A percentile compares a stretch with the other conserved stretches of the same genome.
Conservation (phyloP, 2,329 filamentous ascomycete species). For the Magnaporthiopsis rhizophila region DNA sequence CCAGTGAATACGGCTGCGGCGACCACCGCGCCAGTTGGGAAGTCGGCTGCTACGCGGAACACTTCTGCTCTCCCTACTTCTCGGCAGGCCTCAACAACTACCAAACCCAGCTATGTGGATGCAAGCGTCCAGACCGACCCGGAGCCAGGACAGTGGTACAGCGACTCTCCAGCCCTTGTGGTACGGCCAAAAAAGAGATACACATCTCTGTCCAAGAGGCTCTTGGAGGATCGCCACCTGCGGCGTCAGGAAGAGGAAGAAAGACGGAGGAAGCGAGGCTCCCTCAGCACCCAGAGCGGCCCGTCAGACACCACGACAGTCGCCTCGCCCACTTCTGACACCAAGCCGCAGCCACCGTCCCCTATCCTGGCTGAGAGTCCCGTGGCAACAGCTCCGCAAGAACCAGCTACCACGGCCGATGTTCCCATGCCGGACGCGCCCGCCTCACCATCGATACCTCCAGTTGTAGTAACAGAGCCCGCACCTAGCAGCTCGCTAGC, state of each 20-base stretch:
- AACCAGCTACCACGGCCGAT: conserved; percentile 15
- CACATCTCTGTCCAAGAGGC: conserved; percentile 43
- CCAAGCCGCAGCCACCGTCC: conserved; percentile 15
- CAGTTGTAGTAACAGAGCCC: conserved; percentile 1
- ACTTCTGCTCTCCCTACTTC: conserved; percentile 24
- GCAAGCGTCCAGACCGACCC: conserved; percentile 47
- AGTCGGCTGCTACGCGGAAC: conserved; percentile 13
- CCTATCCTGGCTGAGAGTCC: conserved; percentile 5
- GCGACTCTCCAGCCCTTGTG: conserved; percentile 23
- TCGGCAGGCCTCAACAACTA: conserved; percentile 29
- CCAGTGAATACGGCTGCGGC: conserved; percentile 36
- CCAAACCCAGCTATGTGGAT: conserved; percentile 39
- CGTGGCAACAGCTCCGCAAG: conserved; percentile 6
- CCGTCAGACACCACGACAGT: conserved; percentile 31
- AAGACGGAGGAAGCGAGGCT: conserved; percentile 21
- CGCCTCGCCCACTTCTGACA: conserved; percentile 26
- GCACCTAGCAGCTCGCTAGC: too few species aligned
- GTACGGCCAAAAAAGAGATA: conserved; percentile 38
- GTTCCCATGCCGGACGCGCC: conserved; percentile 16
- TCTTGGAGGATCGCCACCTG: conserved; percentile 41
- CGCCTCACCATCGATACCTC: background rate
- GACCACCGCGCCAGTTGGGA: conserved; percentile 14
- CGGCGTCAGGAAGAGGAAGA: conserved; percentile 32
- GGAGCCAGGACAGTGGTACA: conserved; percentile 46
- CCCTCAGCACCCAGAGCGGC: conserved; percentile 20